Evolutionary conservation across 148 eudicot genomes (phyloP).

Genomic region (Spergularia bocconei): DNA sequence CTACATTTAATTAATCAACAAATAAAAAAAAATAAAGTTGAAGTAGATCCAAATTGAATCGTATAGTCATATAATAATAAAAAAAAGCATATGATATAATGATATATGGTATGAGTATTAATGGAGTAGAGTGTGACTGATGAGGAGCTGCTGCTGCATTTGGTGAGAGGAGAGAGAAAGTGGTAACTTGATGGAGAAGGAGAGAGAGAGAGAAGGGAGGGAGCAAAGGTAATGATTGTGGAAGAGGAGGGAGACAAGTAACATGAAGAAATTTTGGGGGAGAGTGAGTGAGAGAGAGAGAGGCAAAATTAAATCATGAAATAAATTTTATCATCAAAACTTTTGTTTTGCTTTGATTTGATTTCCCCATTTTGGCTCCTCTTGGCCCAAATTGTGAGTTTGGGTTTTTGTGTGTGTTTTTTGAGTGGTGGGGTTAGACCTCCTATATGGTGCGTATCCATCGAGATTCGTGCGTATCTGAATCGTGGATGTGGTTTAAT

Average conservation of each 20-base stretch:
- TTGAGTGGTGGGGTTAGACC: conserved; percentile 2
- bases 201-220: not conserved
- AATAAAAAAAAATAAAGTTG: not conserved
- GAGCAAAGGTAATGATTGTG: conserved; percentile 27
- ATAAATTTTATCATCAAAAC: too few relatives aligned
- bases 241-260: conserved; percentile 30
- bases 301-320: too few relatives aligned
- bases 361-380: not conserved
- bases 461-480: too few relatives aligned
- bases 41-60: too few relatives aligned
- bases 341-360: too few relatives aligned
- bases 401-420: conserved; percentile 10
- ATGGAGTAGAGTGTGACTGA: conserved; percentile 1
- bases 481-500: too few relatives aligned
- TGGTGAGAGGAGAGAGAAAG: not conserved
- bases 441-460: too few relatives aligned
- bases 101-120: not conserved
- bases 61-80: too few relatives aligned
- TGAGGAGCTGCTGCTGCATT: not conserved
- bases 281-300: too few relatives aligned
- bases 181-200: not conserved
- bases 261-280: conserved; percentile 22
- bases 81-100: too few relatives aligned
- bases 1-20: not conserved
- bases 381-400: conserved; percentile 15